phyloP scores from a whole-genome alignment of 2,329 filamentous ascomycete genomes.

The Ramularia endophylla region DNA sequence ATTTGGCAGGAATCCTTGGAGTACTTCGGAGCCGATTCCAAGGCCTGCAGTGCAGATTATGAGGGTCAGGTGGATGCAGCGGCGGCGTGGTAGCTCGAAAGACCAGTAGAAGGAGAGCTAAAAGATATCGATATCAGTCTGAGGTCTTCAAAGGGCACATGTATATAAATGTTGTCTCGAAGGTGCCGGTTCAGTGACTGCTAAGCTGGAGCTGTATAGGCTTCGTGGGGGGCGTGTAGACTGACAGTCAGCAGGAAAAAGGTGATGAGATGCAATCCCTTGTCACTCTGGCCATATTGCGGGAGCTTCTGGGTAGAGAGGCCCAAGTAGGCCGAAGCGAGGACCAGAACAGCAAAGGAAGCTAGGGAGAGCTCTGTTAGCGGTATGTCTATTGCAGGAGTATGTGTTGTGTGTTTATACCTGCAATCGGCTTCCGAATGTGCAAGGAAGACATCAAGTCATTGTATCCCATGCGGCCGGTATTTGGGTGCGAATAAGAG shows the following conservation, averaged over 20 bases:
- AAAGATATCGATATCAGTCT: not conserved
- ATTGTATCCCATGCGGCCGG: constrained; percentile 2
- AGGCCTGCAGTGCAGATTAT: constrained; percentile 69
- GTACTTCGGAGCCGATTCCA: constrained; percentile 67
- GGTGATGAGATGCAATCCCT: constrained; percentile 75
- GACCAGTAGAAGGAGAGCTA: constrained; percentile 80
- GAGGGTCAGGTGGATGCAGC: constrained; percentile 77
- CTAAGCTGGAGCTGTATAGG: too few species aligned
- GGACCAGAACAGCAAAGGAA: constrained; percentile 55
- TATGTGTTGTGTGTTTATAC: constrained; percentile 48
- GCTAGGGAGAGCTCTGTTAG: constrained; percentile 16
- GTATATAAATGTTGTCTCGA: not conserved
- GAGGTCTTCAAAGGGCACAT: too few species aligned
- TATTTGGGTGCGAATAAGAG: too few species aligned
- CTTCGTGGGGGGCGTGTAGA: too few species aligned
- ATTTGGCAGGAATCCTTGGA: constrained; percentile 65
- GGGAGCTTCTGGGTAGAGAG: constrained; percentile 57
- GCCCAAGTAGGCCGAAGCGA: constrained; percentile 68
- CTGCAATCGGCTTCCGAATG: constrained; percentile 82
- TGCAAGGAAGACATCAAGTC: constrained; percentile 55
- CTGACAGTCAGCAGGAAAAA: constrained; percentile 81
- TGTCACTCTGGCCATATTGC: constrained; percentile 69
- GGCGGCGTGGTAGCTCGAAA: constrained; percentile 80
- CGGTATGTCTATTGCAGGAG: not conserved
- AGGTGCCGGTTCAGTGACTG: not conserved